These are phyloP conservation scores for Quercus robur DNA, from an alignment of 306 rosid species.

Conservation along the genomic window DNA sequence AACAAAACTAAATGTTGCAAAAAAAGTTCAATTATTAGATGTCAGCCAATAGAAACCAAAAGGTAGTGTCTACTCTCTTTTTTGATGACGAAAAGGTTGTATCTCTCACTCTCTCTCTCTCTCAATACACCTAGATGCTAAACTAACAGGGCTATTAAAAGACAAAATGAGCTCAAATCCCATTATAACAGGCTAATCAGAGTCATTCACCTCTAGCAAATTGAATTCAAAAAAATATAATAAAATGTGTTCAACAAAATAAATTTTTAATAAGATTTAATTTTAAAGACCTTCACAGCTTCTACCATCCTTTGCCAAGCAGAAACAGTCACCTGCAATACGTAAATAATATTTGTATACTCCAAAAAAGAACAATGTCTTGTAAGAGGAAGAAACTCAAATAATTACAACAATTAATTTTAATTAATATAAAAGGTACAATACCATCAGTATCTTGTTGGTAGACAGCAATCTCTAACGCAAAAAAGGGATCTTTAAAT, in stretches of 20 bases:
- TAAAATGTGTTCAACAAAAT: not conserved
- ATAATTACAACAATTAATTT: not conserved
- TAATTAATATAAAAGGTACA: constrained; percentile 10
- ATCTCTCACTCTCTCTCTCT: not conserved
- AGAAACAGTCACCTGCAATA: constrained; percentile 51
- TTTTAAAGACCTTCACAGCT: constrained; percentile 60
- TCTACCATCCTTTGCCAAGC: constrained; percentile 73
- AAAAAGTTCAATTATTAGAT: not conserved
- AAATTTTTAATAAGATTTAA: constrained; percentile 8
- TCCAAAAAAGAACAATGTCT: constrained; percentile 1
- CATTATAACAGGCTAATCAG: not conserved
- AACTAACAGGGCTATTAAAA: not conserved
- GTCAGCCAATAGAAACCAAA: not conserved
- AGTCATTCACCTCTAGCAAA: not conserved
- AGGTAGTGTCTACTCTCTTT: not conserved
- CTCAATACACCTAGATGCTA: not conserved
- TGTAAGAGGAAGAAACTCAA: not conserved
- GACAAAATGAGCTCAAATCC: not conserved
- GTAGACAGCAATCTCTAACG: constrained; percentile 50
- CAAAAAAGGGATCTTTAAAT: constrained; percentile 60
- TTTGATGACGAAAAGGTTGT: not conserved
- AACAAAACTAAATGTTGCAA: not conserved
- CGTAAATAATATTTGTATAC: constrained; percentile 16
- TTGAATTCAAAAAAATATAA: not conserved
- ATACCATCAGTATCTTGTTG: constrained; percentile 45